Conservation (phyloP, 345 rosid species). For the Euphorbia pulcherrima region DNA sequence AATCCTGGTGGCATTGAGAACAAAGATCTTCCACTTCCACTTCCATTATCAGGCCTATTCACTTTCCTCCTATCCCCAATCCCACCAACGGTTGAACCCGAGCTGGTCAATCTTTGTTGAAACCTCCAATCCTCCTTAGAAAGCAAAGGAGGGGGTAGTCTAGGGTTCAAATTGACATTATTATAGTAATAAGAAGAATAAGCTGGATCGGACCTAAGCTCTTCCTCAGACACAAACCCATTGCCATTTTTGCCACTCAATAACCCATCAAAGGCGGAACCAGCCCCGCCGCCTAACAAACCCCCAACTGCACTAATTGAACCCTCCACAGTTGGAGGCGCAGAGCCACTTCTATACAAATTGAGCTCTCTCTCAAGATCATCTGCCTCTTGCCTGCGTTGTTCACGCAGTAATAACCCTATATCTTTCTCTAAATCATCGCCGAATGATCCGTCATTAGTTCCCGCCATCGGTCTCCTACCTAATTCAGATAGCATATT, state of each 20-base stretch:
- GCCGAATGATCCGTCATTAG: constrained; percentile 59
- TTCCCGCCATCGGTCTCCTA: constrained; percentile 61
- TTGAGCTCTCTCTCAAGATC: constrained; percentile 61
- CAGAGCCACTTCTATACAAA: constrained; percentile 71
- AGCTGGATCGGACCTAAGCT: constrained; percentile 77
- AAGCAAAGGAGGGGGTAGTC: constrained; percentile 84
- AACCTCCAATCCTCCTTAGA: constrained; percentile 85
- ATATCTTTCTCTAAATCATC: constrained; percentile 76
- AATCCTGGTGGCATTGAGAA: constrained; percentile 77
- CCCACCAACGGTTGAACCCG: constrained; percentile 54
- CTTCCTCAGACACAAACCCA: constrained; percentile 53
- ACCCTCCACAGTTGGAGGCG: constrained; percentile 75
- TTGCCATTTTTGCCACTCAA: constrained; percentile 41
- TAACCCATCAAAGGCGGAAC: constrained; percentile 39
- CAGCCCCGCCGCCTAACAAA: constrained; percentile 32
- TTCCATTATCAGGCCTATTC: constrained; percentile 40
- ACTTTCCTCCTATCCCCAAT: constrained; percentile 69
- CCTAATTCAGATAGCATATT: constrained; percentile 57
- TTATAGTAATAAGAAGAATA: constrained; percentile 65
- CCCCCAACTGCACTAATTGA: constrained; percentile 61
- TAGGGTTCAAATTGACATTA: constrained; percentile 77
- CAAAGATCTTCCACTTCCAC: constrained; percentile 50
- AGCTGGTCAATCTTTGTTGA: constrained; percentile 70
- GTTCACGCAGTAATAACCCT: constrained; percentile 48
- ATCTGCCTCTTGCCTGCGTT: constrained; percentile 50